Evolutionary conservation across 2,329 filamentous ascomycete species (phyloP).

Genomic region (Penicillium palitans): DNA sequence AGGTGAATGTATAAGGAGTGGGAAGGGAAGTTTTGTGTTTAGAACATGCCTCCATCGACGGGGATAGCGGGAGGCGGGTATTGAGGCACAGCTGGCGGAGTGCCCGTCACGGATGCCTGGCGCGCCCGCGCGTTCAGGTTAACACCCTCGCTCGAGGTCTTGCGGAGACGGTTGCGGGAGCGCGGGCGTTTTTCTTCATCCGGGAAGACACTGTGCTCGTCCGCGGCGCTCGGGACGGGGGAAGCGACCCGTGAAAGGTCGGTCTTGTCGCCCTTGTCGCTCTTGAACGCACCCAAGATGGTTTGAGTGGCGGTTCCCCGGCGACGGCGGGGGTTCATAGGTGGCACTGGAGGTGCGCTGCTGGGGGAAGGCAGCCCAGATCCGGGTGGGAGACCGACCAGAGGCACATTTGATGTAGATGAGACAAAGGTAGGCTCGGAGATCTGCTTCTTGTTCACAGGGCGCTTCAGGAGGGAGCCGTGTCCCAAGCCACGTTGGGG

Average conservation of each 20-base stretch:
- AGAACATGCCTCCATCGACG: slow-evolving; percentile 44
- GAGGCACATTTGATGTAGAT: slow-evolving; percentile 59
- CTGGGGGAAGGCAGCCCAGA: slow-evolving; percentile 55
- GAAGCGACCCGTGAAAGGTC: slow-evolving; percentile 31
- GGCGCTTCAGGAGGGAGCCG: slow-evolving; percentile 52
- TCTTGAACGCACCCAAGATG: slow-evolving; percentile 41
- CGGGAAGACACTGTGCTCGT: slow-evolving; percentile 23
- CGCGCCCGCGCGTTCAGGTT: slow-evolving; percentile 49
- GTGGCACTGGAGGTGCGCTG: slow-evolving; percentile 55
- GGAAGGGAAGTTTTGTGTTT: slow-evolving; percentile 12
- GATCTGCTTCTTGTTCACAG: slow-evolving; percentile 61
- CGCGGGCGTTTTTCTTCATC: slow-evolving; percentile 45
- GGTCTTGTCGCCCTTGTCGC: slow-evolving; percentile 38
- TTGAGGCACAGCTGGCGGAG: slow-evolving; percentile 35
- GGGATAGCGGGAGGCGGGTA: slow-evolving; percentile 33
- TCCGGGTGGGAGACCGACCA: slow-evolving; percentile 58
- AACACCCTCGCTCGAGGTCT: slow-evolving; percentile 44
- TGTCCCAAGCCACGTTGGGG: slow-evolving; percentile 34
- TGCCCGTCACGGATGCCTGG: slow-evolving; percentile 39
- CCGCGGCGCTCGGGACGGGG: slow-evolving; percentile 19
- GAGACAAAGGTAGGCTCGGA: slow-evolving; percentile 58
- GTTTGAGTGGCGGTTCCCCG: slow-evolving; percentile 49
- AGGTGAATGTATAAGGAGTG: slow-evolving; percentile 2
- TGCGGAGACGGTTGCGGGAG: slow-evolving; percentile 26
- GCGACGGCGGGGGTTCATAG: slow-evolving; percentile 61